Evolutionary conservation across 768 basidiomycete genomes (phyloP).

Genomic region (Suillus subluteus): DNA sequence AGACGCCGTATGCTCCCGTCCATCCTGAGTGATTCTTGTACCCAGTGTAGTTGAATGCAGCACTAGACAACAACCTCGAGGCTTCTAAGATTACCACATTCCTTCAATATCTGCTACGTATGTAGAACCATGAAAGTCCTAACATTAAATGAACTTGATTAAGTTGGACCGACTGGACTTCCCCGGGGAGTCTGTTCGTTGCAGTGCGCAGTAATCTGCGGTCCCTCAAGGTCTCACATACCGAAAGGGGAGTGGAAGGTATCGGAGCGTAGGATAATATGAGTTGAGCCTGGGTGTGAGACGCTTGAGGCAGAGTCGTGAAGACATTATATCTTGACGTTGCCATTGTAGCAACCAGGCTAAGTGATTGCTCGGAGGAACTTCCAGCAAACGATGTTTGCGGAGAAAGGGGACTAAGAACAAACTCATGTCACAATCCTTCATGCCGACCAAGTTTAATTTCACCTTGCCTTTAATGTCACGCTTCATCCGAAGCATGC

Average conservation of each 20-base stretch:
- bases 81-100: not conserved
- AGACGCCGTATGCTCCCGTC: too few relatives aligned
- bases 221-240: constrained; percentile 4
- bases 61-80: not conserved
- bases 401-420: not conserved
- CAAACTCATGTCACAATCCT: not conserved
- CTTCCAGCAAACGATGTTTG: not conserved
- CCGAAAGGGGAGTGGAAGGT: constrained; percentile 5
- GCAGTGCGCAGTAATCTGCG: not conserved
- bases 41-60: not conserved
- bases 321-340: constrained; percentile 13
- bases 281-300: not conserved
- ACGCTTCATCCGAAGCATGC: not conserved
- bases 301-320: constrained; percentile 6
- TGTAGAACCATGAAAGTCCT: not conserved
- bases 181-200: too few relatives aligned
- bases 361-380: constrained; percentile 8
- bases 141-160: not conserved
- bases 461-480: not conserved
- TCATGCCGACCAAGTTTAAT: not conserved
- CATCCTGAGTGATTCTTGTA: not conserved
- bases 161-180: not conserved
- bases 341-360: constrained; percentile 8
- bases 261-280: constrained; percentile 1
- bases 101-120: not conserved